Conservation (phyloP, 2,329 filamentous ascomycete species). For the Aspergillus ruber region DNA sequence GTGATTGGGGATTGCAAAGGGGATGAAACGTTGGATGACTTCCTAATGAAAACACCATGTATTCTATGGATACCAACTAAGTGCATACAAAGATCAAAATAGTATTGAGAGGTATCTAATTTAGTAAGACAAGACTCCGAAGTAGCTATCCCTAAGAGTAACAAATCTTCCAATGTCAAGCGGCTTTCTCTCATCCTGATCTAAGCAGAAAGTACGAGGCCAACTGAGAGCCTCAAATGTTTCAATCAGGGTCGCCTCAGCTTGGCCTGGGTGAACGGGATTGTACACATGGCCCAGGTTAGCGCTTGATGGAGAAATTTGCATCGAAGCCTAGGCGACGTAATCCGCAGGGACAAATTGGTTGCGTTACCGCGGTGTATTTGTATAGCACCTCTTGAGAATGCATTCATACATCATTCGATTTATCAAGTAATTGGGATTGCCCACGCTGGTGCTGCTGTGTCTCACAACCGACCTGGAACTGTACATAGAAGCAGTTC, state of each 20-base stretch:
- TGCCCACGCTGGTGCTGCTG: slow-evolving; percentile 10
- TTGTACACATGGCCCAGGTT: slow-evolving; percentile 14
- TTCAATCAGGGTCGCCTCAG: not conserved
- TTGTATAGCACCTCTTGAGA: slow-evolving; percentile 9
- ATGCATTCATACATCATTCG: slow-evolving; percentile 13
- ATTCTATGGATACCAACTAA: no score
- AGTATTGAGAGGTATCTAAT: no score
- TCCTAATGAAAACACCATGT: no score
- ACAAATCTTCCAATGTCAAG: no score
- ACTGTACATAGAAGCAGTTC: no score
- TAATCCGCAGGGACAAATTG: slow-evolving; percentile 14
- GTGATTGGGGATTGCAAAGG: not conserved
- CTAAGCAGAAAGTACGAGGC: no score
- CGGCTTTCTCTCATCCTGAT: no score
- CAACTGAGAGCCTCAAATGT: not conserved
- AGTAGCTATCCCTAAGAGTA: no score
- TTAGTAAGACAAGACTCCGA: no score
- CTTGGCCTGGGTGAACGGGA: slow-evolving; percentile 1
- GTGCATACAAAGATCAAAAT: no score
- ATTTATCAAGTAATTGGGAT: slow-evolving; percentile 10
- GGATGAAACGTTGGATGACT: not conserved
- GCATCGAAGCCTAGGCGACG: slow-evolving; percentile 8
- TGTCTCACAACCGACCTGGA: slow-evolving; percentile 13
- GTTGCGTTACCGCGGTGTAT: slow-evolving; percentile 3
- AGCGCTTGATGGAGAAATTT: slow-evolving; percentile 3